Evolutionary conservation across 2,329 filamentous ascomycete genomes (phyloP).

Genomic region (Hymenotorrendiella dingleyae): DNA sequence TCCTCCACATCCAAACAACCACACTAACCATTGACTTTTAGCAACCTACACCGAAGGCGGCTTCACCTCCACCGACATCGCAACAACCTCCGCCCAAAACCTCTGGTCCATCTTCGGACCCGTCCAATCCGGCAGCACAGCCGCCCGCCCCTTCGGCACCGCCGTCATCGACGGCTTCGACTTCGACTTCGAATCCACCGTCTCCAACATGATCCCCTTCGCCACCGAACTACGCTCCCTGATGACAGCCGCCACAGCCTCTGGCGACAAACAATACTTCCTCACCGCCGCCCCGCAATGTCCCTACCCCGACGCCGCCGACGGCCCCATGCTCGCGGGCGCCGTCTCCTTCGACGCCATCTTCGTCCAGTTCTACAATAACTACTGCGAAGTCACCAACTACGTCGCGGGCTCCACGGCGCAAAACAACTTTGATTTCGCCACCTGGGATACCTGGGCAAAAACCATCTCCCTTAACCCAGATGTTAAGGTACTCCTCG

Average conservation of each 20-base stretch:
- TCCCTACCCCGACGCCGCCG: conserved; percentile 55
- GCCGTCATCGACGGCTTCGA: conserved; percentile 69
- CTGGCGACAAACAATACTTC: conserved; percentile 47
- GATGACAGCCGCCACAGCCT: conserved; percentile 47
- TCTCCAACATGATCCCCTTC: conserved; percentile 56
- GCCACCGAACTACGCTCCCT: conserved; percentile 48
- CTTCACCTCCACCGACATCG: conserved; percentile 48
- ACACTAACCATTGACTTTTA: conserved; percentile 67
- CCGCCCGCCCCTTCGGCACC: conserved; percentile 59
- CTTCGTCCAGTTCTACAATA: conserved; percentile 40
- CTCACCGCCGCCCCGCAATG: conserved; percentile 65
- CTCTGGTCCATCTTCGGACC: conserved; percentile 71
- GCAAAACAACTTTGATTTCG: conserved; percentile 55
- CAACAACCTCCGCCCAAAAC: conserved; percentile 50
- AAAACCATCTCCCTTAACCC: conserved; percentile 49
- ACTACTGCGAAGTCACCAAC: conserved; percentile 51
- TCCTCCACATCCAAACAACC: conserved; percentile 59
- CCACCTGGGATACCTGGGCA: conserved; percentile 62
- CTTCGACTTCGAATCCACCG: conserved; percentile 61
- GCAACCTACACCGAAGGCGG: conserved; percentile 66
- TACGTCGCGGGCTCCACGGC: conserved; percentile 39
- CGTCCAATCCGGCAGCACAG: conserved; percentile 34
- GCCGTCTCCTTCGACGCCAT: conserved; percentile 40
- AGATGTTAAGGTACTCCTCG: conserved; percentile 55
- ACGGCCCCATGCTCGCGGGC: conserved; percentile 49